Conservation (phyloP, 352 stramenopile genomes). For the Pythium folliculosum region DNA sequence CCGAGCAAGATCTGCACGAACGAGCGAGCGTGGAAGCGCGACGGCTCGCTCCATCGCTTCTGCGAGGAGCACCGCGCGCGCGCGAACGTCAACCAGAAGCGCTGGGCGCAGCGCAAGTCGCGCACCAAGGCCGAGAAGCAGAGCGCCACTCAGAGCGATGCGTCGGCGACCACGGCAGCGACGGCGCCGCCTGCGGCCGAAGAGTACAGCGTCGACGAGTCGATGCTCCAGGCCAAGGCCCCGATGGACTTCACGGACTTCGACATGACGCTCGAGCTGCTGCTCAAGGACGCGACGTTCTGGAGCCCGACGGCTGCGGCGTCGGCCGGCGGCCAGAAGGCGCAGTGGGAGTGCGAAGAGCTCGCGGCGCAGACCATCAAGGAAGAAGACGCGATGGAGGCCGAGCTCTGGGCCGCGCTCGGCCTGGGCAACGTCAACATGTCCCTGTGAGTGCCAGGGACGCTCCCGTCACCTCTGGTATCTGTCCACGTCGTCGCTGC, state of each 20-base stretch:
- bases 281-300: constrained; percentile 20
- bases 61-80: constrained; percentile 26
- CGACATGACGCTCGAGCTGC: constrained; percentile 21
- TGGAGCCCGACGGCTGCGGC: constrained; percentile 16
- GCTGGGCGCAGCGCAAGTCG: constrained; percentile 23
- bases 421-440: constrained; percentile 20
- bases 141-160: not conserved
- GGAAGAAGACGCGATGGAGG: constrained; percentile 19
- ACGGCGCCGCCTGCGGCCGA: not conserved
- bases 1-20: constrained; percentile 27
- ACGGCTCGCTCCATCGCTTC: constrained; percentile 16
- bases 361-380: constrained; percentile 1
- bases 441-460: not conserved
- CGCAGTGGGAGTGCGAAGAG: constrained; percentile 12
- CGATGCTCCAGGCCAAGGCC: constrained; percentile 18
- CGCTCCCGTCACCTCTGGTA: not conserved
- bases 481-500: not conserved
- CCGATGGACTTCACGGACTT: constrained; percentile 22
- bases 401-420: constrained; percentile 18
- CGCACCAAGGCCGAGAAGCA: constrained; percentile 11
- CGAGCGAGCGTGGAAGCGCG: constrained; percentile 17
- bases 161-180: not conserved
- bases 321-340: not conserved
- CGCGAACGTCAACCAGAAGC: constrained; percentile 35
- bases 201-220: constrained; percentile 18